These are phyloP conservation scores for Tribonema minus DNA, from an alignment of 108 stramenopile species.

Conservation along the genomic window DNA sequence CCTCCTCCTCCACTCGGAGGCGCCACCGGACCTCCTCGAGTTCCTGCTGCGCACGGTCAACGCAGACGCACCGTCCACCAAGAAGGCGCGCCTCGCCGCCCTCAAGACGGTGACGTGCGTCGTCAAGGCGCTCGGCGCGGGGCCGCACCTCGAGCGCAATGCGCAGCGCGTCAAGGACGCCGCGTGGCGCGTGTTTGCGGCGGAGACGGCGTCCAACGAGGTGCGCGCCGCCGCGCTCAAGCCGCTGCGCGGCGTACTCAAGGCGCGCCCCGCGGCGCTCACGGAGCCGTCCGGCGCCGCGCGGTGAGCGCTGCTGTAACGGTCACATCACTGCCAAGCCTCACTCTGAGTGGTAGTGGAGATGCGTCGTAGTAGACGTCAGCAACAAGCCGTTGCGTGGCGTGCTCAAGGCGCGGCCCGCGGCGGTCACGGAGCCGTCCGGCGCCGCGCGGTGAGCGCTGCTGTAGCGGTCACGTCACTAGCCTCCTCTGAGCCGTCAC, in stretches of 20 bases:
- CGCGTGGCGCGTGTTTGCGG: constrained; percentile 12
- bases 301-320: too few species aligned
- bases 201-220: constrained; percentile 20
- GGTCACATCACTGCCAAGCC: too few species aligned
- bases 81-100: constrained; percentile 21
- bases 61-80: constrained; percentile 12
- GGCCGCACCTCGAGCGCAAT: constrained; percentile 19
- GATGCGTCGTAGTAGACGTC: too few species aligned
- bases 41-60: constrained; percentile 8
- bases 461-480: too few species aligned
- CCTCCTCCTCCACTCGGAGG: constrained; percentile 11
- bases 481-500: too few species aligned
- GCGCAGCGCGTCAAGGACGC: constrained; percentile 13
- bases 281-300: too few species aligned
- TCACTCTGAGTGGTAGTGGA: too few species aligned
- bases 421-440: too few species aligned
- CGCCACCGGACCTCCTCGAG: constrained; percentile 19
- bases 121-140: constrained; percentile 4
- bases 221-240: constrained; percentile 16
- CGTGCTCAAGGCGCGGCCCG: too few species aligned
- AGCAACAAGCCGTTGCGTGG: too few species aligned
- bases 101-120: constrained; percentile 9
- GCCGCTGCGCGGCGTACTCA: constrained; percentile 21
- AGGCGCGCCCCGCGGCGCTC: constrained; percentile 3
- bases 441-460: too few species aligned